Percentiles rank a stretch among this genome's conserved stretches.
These are phyloP conservation scores for Phytomonas francai DNA, from an alignment of 208 protist genomes.

Conservation along the genomic window DNA sequence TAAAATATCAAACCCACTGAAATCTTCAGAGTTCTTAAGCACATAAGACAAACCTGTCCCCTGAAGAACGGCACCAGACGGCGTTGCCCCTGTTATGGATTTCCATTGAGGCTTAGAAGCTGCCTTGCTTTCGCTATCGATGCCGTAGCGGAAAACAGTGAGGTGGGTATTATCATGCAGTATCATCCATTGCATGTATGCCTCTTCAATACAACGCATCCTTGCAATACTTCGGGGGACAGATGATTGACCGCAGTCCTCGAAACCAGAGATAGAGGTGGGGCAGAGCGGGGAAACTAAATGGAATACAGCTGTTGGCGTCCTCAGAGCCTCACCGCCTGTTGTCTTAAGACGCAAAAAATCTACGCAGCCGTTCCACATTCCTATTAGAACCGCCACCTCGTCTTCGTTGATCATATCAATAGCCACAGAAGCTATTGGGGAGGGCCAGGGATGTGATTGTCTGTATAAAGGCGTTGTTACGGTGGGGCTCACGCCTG, in stretches of 20 bases:
- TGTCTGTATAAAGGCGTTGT: not conserved
- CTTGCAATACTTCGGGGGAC: not conserved
- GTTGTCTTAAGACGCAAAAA: not conserved
- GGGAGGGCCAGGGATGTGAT: not conserved
- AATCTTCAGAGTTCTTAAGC: not conserved
- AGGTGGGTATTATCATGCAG: not conserved
- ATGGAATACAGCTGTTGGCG: not conserved
- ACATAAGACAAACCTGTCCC: not conserved
- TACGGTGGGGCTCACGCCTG: not conserved
- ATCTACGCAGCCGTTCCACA: not conserved
- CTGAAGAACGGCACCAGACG: not conserved
- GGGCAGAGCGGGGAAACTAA: not conserved
- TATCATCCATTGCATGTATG: not conserved
- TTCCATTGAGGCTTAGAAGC: not conserved
- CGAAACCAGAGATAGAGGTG: not conserved
- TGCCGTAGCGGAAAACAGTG: not conserved
- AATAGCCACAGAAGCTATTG: not conserved
- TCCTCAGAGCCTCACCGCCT: not conserved
- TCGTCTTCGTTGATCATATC: not conserved
- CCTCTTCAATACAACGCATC: not conserved
- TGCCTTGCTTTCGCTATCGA: not conserved
- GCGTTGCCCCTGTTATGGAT: not conserved
- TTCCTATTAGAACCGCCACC: not conserved
- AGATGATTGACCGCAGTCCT: not conserved
- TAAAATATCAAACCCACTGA: not conserved